Evolutionary conservation across 495 filamentous ascomycete species (phyloP), one percentile per base, ranked within the genome.

Genomic region (Aeminium ludgeri): DNA sequence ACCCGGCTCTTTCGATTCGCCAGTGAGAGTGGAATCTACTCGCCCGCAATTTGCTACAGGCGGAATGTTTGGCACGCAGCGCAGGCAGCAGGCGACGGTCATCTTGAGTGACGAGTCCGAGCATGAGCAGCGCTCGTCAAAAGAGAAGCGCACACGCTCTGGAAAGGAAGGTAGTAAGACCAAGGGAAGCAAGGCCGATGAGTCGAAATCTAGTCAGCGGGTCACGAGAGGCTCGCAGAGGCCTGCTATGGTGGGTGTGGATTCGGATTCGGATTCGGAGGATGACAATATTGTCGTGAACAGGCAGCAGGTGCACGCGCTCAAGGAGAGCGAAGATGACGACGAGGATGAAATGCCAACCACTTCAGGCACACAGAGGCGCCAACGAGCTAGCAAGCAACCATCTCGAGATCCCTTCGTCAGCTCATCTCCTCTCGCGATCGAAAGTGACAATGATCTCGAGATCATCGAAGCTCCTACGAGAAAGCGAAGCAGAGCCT

Each of bases 401-500:
- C 12, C 2, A 12, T 36, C 43, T 2, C 28, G n/a, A 25, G 35
- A 44, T 19, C 37, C 34, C 40, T 51, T 47, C 44, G 44, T 51
- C 10, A 36, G 23, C 27, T 43, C 40, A 1, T 47, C 48, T 16
- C 48, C 48, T 3, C 8, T 28, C 1, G 40, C 36, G 17, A 33
- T 43, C 4, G 45, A 49, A 8, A 45, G 45, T 40, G 53, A 45
- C 19, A 38, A 41, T 25, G 51, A 50, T 41, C n/a, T 53, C n/a
- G 32, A 43, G 30, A 45, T 54, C 30, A 19, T 52, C 30, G 34
- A 25, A 47, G 30, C 8, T 20, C 15, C 41, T 34, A 16, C 25
- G 30, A 19, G 18, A 25, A 12, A 13, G 30, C 17, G 51, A 50
- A 0, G 51, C 46, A 25, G 23, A 25, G 23, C 23, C 23, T 8